phyloP scores from a whole-genome alignment of 345 rosid species.

The Luvunga scandens region DNA sequence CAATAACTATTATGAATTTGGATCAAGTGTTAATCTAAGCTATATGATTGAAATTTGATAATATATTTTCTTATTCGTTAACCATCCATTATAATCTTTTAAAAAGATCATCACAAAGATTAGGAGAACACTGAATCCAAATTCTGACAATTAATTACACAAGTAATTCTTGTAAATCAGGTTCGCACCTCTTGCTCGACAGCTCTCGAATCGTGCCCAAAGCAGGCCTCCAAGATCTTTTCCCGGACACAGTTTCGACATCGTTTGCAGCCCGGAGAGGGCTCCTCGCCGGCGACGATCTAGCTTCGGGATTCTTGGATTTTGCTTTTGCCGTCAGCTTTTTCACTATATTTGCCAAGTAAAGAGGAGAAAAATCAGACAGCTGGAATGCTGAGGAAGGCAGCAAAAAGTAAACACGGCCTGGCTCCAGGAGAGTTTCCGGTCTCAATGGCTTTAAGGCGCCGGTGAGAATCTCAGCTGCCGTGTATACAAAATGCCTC shows the following conservation, averaged over 20 bases:
- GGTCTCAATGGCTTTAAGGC: constrained; percentile 30
- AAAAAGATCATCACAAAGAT: no score
- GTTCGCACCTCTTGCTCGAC: constrained; percentile 43
- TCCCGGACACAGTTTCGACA: background rate
- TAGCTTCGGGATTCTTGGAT: background rate
- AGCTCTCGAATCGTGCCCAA: constrained; percentile 47
- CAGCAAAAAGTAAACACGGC: constrained; percentile 43
- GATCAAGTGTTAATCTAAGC: no score
- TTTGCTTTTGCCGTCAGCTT: constrained; percentile 41
- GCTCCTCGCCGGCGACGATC: background rate
- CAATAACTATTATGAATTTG: no score
- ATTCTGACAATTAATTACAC: background rate
- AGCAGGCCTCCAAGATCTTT: constrained; percentile 37
- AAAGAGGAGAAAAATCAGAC: constrained; percentile 34
- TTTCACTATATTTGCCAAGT: constrained; percentile 32
- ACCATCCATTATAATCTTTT: no score
- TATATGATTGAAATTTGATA: no score
- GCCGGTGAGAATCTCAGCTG: constrained; percentile 34
- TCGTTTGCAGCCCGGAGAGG: background rate
- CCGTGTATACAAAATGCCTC: constrained; percentile 36
- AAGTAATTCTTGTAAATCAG: constrained; percentile 27
- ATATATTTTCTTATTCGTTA: no score
- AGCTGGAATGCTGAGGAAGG: constrained; percentile 36
- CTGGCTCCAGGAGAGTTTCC: constrained; percentile 28
- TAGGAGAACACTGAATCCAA: no score